These are phyloP conservation scores for Geotrichum cucujoidarum DNA, from an alignment of 1,139 yeast genomes.

Conservation along the genomic window DNA sequence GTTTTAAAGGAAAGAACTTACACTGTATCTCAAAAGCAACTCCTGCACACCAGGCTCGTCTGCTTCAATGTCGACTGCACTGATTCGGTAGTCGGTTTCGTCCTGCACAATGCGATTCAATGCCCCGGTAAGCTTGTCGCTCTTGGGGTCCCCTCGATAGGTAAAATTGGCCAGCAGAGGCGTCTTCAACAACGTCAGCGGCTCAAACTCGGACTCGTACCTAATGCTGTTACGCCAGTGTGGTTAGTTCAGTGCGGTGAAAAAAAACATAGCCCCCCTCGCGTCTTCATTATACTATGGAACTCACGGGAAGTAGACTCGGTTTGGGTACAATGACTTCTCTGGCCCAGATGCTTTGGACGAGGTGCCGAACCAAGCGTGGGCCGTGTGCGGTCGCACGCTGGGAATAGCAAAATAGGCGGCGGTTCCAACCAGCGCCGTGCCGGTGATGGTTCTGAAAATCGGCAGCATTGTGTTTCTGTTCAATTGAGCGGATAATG, in stretches of 20 bases:
- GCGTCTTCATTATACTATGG: neutral
- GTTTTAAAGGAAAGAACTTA: slow-evolving; percentile 8
- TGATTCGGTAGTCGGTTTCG: slow-evolving; percentile 50
- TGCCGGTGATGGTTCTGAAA: slow-evolving; percentile 2
- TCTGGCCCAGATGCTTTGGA: neutral
- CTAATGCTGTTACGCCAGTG: slow-evolving; percentile 33
- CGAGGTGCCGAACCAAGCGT: slow-evolving; percentile 2
- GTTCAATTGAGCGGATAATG: too few relatives aligned
- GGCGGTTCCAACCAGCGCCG: slow-evolving; percentile 8
- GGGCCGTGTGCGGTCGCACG: slow-evolving; percentile 4
- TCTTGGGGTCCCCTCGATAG: slow-evolving; percentile 56
- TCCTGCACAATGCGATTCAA: slow-evolving; percentile 52
- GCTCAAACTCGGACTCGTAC: slow-evolving; percentile 51
- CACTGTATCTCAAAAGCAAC: slow-evolving; percentile 51
- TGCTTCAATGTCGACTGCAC: slow-evolving; percentile 64
- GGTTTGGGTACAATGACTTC: slow-evolving; percentile 7
- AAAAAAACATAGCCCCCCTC: neutral
- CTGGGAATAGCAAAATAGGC: neutral
- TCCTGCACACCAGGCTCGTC: slow-evolving; percentile 62
- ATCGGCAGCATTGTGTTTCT: neutral
- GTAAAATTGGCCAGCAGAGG: slow-evolving; percentile 74
- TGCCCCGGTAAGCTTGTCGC: slow-evolving; percentile 60
- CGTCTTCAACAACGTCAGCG: slow-evolving; percentile 45
- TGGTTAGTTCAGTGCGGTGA: neutral
- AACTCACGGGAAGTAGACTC: slow-evolving; percentile 18